phyloP scores from a whole-genome alignment of 2,329 filamentous ascomycete species.

The Penicillium sp. region DNA sequence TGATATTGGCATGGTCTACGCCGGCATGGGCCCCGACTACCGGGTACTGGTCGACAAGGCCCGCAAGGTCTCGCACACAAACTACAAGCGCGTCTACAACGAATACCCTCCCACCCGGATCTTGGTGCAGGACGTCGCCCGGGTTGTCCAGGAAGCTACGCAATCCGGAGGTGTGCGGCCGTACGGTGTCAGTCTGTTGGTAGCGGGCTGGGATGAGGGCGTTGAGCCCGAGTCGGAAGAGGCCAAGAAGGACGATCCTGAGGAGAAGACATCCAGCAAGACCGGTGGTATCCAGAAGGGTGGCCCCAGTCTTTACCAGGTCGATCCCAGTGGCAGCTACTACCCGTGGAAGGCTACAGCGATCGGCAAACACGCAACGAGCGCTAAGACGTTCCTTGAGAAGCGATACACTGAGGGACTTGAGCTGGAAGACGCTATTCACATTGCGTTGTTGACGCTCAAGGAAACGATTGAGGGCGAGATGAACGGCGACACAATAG shows the following conservation, averaged over 20 bases:
- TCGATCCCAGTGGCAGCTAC: constrained; percentile 97
- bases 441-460: constrained; percentile 93
- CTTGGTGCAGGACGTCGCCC: constrained; percentile 96
- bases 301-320: constrained; percentile 96
- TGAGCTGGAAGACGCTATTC: constrained; percentile 96
- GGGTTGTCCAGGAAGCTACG: constrained; percentile 98
- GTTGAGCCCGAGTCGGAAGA: constrained; percentile 81
- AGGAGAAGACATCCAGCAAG: constrained; percentile 75
- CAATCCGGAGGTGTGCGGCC: constrained; percentile 96
- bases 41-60: constrained; percentile 96
- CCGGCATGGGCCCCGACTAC: constrained; percentile 98
- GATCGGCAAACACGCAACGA: constrained; percentile 97
- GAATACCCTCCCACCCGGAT: constrained; percentile 99
- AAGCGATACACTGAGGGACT: constrained; percentile 98
- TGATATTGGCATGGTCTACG: constrained; percentile 99
- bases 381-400: constrained; percentile 98
- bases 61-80: constrained; percentile 95
- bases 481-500: constrained; percentile 98
- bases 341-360: constrained; percentile 99
- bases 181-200: constrained; percentile 92
- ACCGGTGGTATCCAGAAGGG: constrained; percentile 95
- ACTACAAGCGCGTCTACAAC: constrained; percentile 99
- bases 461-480: constrained; percentile 99
- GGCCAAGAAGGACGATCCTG: constrained; percentile 56
- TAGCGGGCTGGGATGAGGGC: constrained; percentile 97